Evolutionary conservation across 805 yeast species (phyloP), one percentile per base, ranked within the genome.

Genomic region (fission yeast (Schizosaccharomyces pombe)): DNA sequence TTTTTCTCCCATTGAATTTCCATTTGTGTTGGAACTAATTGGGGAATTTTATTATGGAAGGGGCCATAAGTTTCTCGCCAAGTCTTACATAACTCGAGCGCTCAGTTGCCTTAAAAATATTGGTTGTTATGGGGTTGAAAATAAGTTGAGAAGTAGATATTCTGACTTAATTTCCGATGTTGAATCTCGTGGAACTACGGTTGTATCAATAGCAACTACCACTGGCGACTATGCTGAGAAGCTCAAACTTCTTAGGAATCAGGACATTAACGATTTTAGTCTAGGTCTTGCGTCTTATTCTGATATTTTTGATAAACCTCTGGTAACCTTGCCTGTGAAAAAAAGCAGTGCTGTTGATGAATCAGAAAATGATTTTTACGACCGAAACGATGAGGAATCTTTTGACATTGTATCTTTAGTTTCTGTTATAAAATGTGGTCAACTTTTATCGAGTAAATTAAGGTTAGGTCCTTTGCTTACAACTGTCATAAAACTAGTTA

Each of bases 381-480:
- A 37, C 22, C 24, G 22, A 37, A 5, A 14, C 22, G 43, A 37
- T 2, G 43, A n/a, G 19, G 49, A 24, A 43, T 56, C 58, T 5
- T 54, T 59, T 8, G 61, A 59, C 34, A 59, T 59, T 43, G 55
- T 59, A 14, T 60, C 59, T 49, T 43, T 59, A 47, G 56, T 57
- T 24, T 59, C 61, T 19, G 56, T 59, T 29, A 59, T 59, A 34
- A 55, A 56, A 52, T 57, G 58, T 43, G 53, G 60, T 26, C 61
- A 58, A 29, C 53, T 58, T 26, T 52, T 59, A 4, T 56, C 61
- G n/a, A 57, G 60, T 28, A 60, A 59, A 54, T 55, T 59, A 31
- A 57, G 59, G 31, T 54, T 59, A 40, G 58, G 54, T n/a, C 55
- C 56, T 5, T 49, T 59, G 29, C 39, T 58, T 5, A 49, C 51